Evolutionary conservation across 2,329 filamentous ascomycete species (phyloP), one percentile per base, ranked within the genome.

Genomic region (Exutisphaerella laricina): DNA sequence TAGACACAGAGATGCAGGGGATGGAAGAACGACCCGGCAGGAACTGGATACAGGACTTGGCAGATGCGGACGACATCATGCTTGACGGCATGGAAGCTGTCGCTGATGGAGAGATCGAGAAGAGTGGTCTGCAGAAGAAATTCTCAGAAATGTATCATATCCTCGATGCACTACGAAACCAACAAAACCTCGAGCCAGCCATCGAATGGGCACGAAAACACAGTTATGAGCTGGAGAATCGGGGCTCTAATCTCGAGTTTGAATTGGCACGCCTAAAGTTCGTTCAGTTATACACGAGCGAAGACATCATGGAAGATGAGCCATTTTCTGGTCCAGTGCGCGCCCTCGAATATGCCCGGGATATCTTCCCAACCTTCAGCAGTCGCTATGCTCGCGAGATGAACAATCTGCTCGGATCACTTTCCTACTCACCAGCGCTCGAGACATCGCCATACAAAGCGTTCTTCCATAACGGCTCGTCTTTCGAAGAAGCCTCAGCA

Each of bases 131-230:
- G n/a, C 84, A 90, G 56, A 73, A 78, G 41, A 80, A 88, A 53
- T 98, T 98, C 60, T 73, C 81, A 7, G 80, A 84, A 46, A 96
- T 98, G 88, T 97, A 97, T 64, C 73, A 79, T 58, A 94, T 97
- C 41, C 73, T 98, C 6, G 78, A 85, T 49, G 75, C 89, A 43
- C 72, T 97, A 45, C 85, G 84, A 54, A 70, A 79, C 18, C 65
- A 77, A 18, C 77, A 76, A 38, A 86, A 96, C 55, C 75, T 97
- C 1, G 65, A 77, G 0, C 87, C 88, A 0, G 92, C 92, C 1
- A 97, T 98, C 17, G 70, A 78, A 41, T 98, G 92, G 92, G 87
- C 92, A 0, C 73, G 80, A 26, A 61, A 74, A 18, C 84, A 96
- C 58, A 82, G 80, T 45, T 64, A 67, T 4, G 72, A 80, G 18